Evolutionary conservation across 169 alveolate species (phyloP), one percentile per base, ranked within the genome.

Genomic region (Amoebophrya sp.): DNA sequence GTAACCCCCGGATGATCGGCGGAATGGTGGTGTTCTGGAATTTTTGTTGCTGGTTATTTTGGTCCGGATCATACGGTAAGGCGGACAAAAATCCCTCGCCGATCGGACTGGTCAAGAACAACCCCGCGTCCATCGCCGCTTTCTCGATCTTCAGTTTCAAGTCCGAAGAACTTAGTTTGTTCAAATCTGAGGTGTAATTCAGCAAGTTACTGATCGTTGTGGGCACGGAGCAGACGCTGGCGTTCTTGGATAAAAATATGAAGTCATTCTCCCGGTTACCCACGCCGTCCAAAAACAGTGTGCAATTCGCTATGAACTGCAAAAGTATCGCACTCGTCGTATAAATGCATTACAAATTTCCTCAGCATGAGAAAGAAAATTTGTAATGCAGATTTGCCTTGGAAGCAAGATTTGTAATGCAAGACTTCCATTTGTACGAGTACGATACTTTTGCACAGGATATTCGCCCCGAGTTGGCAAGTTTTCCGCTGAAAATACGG

Each of bases 61-160:
- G n/a, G n/a, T n/a, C n/a, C n/a, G n/a, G n/a, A n/a, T n/a, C n/a
- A n/a, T n/a, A n/a, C 29, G 83, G 83, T 25, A 66, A n/a, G 10
- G 83, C 83, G 39, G 83, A 66, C 35, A 66, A 25, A 66, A 66
- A 66, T 25, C 83, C 83, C 32, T 18, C 83, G 83, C 83, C 83
- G 10, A 66, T 47, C 29, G 66, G 66, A 7, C 29, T 12, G 18
- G 66, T 47, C 29, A 18, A 47, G 18, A 47, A 47, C 29, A 12
- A 12, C 29, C 66, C 66, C 29, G 66, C 66, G 18, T 47, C 18
- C n/a, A n/a, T n/a, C n/a, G n/a, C n/a, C 35, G 32, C 35, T 25
- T 18, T 7, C 83, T 66, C 83, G 29, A 66, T 66, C 83, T 25
- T 18, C 38, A 1, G 7, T 1, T n/a, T 18, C 29, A 66, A 25